Evolutionary conservation across 1,139 yeast species (phyloP), one percentile per base, ranked within the genome.

Genomic region (Hyphopichia buzzinii): DNA sequence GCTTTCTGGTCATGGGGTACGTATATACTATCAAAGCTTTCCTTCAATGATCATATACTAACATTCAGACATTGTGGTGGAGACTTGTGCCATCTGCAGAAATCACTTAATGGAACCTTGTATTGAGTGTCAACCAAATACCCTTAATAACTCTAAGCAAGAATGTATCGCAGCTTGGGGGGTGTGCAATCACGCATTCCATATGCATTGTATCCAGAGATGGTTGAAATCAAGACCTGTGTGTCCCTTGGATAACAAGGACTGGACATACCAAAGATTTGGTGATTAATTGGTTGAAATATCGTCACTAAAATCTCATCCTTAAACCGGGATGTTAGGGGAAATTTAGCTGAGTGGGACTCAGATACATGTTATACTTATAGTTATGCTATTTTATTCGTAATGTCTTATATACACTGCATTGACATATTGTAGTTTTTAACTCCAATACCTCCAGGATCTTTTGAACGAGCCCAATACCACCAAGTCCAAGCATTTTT

Each of bases 1-100:
- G 97, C 98, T 13, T 89, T 92, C 56, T 94, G 99, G 99, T 89
- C 97, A 1, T 94, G 98, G 98, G 97, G 81, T 73, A 72, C 55
- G 75, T 72, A 54, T 11, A n/a, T 22, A 5, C 17, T 10, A 29
- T 5, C 17, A 6, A 8, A 29, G 17, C 21, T 25, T 25, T 8
- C 12, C 12, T 8, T 8, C 12, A 8, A 8, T 25, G 6, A 11
- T 25, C 12, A 25, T 27, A 14, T 55, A 56, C 67, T 59, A 60
- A 60, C 64, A 17, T 39, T 31, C 38, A 58, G 80, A 88, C 62
- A 86, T 89, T 42, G 94, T 83, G 35, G 95, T 92, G 41, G 98
- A 94, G 50, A 89, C 88, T 39, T 94, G 99, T 70, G 97, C 99
- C 31, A 94, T 94, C 59, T 94, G 99, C 73, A 79, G 98, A 55